Percentiles rank a stretch among this genome's conserved stretches.
Evolutionary conservation across 345 rosid species (phyloP).

Genomic region (Corymbia maculata): DNA sequence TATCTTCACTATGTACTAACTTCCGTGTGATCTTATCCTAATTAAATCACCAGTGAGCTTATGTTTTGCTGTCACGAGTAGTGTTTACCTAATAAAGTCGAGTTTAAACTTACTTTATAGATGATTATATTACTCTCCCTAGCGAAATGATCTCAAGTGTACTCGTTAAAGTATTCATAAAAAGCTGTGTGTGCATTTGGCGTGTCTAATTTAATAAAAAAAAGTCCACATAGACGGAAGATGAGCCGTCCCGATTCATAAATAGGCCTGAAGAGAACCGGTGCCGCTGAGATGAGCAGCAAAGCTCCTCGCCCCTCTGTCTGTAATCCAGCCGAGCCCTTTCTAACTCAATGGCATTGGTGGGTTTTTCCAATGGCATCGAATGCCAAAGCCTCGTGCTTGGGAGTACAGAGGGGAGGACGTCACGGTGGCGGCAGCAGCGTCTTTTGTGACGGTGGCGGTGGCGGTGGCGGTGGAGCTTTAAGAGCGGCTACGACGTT

Average conservation of each 20-base stretch:
- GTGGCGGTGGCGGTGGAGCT: background rate
- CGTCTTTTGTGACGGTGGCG: background rate
- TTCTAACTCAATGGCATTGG: background rate
- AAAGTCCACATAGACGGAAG: background rate
- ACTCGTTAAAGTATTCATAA: background rate
- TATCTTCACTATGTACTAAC: background rate
- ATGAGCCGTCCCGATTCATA: background rate
- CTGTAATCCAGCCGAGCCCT: background rate
- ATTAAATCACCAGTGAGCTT: background rate
- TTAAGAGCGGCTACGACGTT: background rate
- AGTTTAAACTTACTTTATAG: background rate
- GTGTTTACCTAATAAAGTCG: background rate
- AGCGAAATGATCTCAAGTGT: background rate
- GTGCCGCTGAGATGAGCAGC: background rate
- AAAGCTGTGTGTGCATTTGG: background rate
- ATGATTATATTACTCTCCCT: background rate
- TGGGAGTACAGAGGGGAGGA: background rate
- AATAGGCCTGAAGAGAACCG: background rate
- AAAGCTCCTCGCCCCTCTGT: background rate
- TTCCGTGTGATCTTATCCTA: background rate
- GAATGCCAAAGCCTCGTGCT: background rate
- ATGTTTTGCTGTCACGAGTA: background rate
- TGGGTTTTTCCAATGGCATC: background rate
- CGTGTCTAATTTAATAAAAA: background rate
- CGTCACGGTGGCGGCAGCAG: fast-evolving